Conservation (phyloP, 2,329 filamentous ascomycete species). For the Tolypocladium album region DNA sequence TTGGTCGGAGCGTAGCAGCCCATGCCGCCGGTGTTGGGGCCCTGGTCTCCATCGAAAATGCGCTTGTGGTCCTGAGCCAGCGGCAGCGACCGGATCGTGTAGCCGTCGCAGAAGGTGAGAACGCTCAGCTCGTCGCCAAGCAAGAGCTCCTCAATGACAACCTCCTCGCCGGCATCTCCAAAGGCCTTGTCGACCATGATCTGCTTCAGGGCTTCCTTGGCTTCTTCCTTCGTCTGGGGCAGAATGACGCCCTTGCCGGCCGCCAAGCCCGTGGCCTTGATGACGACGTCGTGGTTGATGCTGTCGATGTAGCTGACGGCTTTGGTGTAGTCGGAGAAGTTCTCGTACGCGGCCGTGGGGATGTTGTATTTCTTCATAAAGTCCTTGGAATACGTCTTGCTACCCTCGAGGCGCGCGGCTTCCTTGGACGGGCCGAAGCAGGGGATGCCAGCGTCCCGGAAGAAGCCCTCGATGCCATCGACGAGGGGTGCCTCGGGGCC, state of each 20-base stretch:
- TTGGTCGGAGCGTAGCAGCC: slow-evolving; percentile 91
- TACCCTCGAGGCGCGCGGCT: slow-evolving; percentile 86
- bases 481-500: slow-evolving; percentile 93
- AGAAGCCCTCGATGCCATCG: slow-evolving; percentile 77
- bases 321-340: slow-evolving; percentile 68
- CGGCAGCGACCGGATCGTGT: slow-evolving; percentile 71
- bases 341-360: slow-evolving; percentile 82
- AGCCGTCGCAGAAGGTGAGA: slow-evolving; percentile 83
- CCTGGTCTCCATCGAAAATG: slow-evolving; percentile 79
- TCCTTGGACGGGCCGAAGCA: slow-evolving; percentile 79
- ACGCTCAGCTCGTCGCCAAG: slow-evolving; percentile 88
- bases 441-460: slow-evolving; percentile 61
- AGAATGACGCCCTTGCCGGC: slow-evolving; percentile 95
- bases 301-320: slow-evolving; percentile 65
- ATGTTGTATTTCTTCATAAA: slow-evolving; percentile 91
- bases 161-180: slow-evolving; percentile 74
- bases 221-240: slow-evolving; percentile 71
- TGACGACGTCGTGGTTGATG: slow-evolving; percentile 66
- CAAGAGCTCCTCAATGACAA: slow-evolving; percentile 92
- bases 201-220: slow-evolving; percentile 67
- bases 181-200: slow-evolving; percentile 90
- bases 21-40: slow-evolving; percentile 96
- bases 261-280: slow-evolving; percentile 88
- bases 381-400: slow-evolving; percentile 95
- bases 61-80: slow-evolving; percentile 96